Evolutionary conservation across 2,329 filamentous ascomycete species (phyloP), one percentile per base, ranked within the genome.

Genomic region (Fusarium chuoi): DNA sequence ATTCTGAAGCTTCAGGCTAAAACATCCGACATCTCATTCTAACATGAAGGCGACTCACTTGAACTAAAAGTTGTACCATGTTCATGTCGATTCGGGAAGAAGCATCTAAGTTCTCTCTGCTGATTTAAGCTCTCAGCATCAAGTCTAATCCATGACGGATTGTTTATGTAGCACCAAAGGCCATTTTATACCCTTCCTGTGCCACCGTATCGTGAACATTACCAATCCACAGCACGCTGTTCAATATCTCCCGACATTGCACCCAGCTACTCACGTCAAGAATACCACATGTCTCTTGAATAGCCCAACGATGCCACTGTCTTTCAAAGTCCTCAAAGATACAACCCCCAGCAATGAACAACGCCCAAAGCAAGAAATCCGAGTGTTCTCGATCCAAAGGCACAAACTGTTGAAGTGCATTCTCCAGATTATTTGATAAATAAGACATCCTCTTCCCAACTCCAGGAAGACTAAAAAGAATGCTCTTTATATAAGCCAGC

Each of bases 281-380:
- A 14, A 1, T 6, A 0, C 7, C 0, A 3, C 35, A 39, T 0
- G 0, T 18, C 5, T 54, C 7, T 0, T 8, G 20, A 28, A 28
- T 14, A 14, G 20, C 4, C 24, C 7, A 14, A 4, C 14, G 20
- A 18, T 55, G 35, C 51, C 24, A 55, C 11, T 2, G 1, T 6
- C 10, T 20, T 1, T 2, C 15, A 55, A 39, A 55, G 3, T 41
- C 35, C 20, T 55, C 35, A 7, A 55, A 55, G 3, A 41, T n/a
- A n/a, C 35, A 39, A 1, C 24, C 7, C 0, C 51, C 35, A 6
- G 15, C 11, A 0, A 55, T 28, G 0, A 18, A 28, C 7, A 55
- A 4, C 2, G 24, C 20, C 35, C 35, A 55, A 3, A 55, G 51
- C 0, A 41, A 28, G 24, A 55, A 41, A 2, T 8, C 14, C 7